Evolutionary conservation across 1,284 basidiomycete species (phyloP), one percentile per base, ranked within the genome.

Genomic region (Athelia psychrophila): DNA sequence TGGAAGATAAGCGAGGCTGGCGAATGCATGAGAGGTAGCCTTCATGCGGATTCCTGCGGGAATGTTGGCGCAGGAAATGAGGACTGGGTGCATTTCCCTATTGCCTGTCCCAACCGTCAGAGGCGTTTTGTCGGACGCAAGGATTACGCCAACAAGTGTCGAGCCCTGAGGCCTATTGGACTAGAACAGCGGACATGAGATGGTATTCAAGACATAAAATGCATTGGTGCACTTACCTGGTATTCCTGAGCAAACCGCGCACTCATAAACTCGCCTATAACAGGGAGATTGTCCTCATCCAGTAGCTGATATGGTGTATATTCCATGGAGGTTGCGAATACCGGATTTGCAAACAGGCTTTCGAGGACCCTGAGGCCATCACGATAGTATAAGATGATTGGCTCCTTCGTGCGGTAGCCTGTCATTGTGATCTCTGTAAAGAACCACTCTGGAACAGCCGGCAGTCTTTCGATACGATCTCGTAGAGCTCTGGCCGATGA

Each of bases 291-390:
- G 4, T 10, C 30, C 18, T 33, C 25, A 25, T 32, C 47, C 44
- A 6, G 25, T 16, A 24, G 22, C 5, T 5, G 5, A n/a, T 40
- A 19, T 8, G 48, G 33, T 10, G 32, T 23, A 19, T 20, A 23
- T 18, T 50, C 48, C 13, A 50, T 50, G 48, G 6, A 44, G 24
- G 38, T 30, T 22, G 35, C 48, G 19, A 50, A 50, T 4, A 50
- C 35, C 12, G 48, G 48, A 30, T 50, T 50, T 44, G 5, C 38
- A 23, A 44, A 40, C 3, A 50, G 36, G 24, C 19, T 18, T 19
- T 27, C 35, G 15, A 30, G 13, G 10, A 40, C 20, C 33, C 19
- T 35, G 5, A 50, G 22, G 5, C 48, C 48, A 30, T 50, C 48
- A 6, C 48, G 24, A 16, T 25, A 50, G 25, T 22, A 30, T 8